Conservation (phyloP, 2,329 filamentous ascomycete species). For the Phialocephala sp. region DNA sequence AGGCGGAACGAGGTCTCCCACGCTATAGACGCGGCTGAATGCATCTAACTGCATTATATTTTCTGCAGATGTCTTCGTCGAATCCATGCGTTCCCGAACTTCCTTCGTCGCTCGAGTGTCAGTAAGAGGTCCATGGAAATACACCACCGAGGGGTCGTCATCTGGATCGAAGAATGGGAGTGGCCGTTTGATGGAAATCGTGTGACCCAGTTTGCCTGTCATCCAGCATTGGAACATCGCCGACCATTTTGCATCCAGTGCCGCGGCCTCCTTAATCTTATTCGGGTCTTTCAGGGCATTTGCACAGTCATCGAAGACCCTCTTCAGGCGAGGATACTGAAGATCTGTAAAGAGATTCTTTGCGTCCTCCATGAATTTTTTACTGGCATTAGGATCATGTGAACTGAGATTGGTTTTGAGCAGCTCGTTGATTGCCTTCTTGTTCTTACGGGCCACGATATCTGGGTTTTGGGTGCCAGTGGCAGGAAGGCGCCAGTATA, state of each 20-base stretch:
- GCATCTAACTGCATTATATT: background rate
- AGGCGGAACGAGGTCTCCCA: background rate
- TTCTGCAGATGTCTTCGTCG: background rate
- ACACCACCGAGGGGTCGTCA: constrained; percentile 26
- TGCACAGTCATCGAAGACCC: background rate
- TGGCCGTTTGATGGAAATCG: constrained; percentile 9
- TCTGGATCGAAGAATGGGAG: constrained; percentile 12
- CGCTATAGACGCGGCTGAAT: background rate
- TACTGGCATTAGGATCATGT: background rate
- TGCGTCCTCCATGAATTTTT: background rate
- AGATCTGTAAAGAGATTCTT: background rate
- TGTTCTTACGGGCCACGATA: background rate
- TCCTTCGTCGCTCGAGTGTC: background rate
- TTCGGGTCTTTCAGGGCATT: background rate
- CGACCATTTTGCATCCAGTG: background rate
- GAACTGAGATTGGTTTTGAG: background rate
- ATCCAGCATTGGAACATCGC: constrained; percentile 17
- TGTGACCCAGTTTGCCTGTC: constrained; percentile 8
- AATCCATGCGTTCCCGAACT: constrained; percentile 1
- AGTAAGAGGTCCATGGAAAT: constrained; percentile 18
- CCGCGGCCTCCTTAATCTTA: background rate
- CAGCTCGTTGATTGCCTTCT: background rate
- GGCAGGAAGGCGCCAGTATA: background rate
- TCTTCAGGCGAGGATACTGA: background rate
- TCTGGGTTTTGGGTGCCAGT: background rate